Evolutionary conservation across 305 asterid species (phyloP).

Genomic region (Ajuga reptans): DNA sequence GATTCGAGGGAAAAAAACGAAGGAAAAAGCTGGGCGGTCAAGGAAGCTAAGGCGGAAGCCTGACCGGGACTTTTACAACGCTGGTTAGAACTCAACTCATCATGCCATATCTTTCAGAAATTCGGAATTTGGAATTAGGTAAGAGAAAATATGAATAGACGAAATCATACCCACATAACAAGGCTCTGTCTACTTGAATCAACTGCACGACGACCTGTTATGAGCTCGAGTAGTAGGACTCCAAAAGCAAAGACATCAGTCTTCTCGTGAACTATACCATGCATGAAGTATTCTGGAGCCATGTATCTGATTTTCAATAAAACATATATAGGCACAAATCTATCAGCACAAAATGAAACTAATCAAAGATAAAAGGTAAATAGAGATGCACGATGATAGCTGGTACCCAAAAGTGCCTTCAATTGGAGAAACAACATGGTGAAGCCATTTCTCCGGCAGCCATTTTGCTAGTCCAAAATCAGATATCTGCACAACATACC

Average conservation of each 20-base stretch:
- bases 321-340: not conserved
- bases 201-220: conserved; percentile 93
- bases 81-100: too few relatives aligned
- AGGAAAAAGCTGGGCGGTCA: too few relatives aligned
- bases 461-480: conserved; percentile 96
- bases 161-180: conserved; percentile 82
- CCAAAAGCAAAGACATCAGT: conserved; percentile 94
- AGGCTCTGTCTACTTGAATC: conserved; percentile 80
- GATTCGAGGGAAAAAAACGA: too few relatives aligned
- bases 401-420: conserved; percentile 97
- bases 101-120: too few relatives aligned
- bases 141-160: not conserved
- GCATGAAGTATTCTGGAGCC: conserved; percentile 99
- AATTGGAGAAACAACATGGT: conserved; percentile 87
- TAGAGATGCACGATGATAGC: not conserved
- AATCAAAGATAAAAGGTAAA: not conserved
- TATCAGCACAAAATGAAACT: not conserved
- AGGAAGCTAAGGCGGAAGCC: too few relatives aligned
- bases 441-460: conserved; percentile 89
- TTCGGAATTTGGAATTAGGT: not conserved
- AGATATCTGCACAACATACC: conserved; percentile 64
- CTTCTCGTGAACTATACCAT: conserved; percentile 81
- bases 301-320: conserved; percentile 47
- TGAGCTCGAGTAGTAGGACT: conserved; percentile 77
- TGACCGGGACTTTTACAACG: too few relatives aligned